These are phyloP conservation scores for Nicotiana sylvestris DNA, from an alignment of 257 asterid genomes.

Conservation along the genomic window DNA sequence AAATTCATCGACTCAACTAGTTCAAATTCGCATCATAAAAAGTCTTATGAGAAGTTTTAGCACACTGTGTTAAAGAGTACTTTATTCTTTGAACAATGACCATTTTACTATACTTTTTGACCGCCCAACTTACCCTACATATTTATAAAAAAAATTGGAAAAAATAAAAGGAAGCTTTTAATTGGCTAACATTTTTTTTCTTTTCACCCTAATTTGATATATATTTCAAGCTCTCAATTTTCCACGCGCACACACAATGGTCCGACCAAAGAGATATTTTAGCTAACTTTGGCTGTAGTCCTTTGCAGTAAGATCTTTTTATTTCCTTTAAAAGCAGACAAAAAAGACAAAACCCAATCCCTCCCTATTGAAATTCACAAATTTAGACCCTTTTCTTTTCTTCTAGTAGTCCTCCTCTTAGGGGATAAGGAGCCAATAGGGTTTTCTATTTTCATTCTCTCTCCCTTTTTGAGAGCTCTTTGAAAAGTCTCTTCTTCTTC, in stretches of 20 bases:
- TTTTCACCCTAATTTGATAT: not conserved
- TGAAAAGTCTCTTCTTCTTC: slow-evolving; percentile 3
- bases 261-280: not conserved
- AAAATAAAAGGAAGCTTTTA: not conserved
- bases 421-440: slow-evolving; percentile 17
- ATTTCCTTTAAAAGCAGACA: not conserved
- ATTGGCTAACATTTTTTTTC: too few relatives aligned
- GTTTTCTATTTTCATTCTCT: slow-evolving; percentile 11
- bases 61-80: too few relatives aligned
- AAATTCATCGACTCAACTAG: rapidly evolving
- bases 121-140: not conserved
- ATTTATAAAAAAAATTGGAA: not conserved
- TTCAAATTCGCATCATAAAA: not conserved
- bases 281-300: not conserved
- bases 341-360: slow-evolving; percentile 8
- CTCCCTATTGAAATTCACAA: not conserved
- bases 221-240: not conserved
- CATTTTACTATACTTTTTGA: not conserved
- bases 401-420: not conserved
- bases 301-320: not conserved
- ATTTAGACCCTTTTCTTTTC: not conserved
- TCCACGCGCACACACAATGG: not conserved
- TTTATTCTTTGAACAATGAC: not conserved
- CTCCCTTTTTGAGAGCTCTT: slow-evolving; percentile 10
- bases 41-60: not conserved